Evolutionary conservation across 441 rosid genomes (phyloP).

Genomic region (Viola pubescens): DNA sequence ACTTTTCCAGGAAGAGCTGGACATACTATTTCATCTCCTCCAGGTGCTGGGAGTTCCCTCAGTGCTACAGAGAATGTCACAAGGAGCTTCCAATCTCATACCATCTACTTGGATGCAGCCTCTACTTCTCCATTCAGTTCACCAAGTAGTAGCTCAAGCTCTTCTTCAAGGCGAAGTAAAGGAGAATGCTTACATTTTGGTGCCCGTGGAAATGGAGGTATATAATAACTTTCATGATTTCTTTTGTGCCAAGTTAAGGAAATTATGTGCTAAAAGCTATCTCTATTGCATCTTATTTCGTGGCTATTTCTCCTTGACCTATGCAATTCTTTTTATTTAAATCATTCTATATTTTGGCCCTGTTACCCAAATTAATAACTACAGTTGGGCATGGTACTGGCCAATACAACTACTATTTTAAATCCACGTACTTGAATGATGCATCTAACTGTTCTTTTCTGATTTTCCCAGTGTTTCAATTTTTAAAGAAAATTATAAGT

Average conservation of each 20-base stretch:
- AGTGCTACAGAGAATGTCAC: constrained; percentile 35
- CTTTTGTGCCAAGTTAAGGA: not conserved
- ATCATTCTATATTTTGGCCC: no score
- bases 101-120: constrained; percentile 37
- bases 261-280: not conserved
- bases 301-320: no score
- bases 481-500: no score
- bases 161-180: constrained; percentile 38
- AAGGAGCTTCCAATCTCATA: constrained; percentile 46
- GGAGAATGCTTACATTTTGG: constrained; percentile 55
- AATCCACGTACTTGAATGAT: no score
- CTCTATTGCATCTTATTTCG: no score
- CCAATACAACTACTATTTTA: no score
- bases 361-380: no score
- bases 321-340: no score
- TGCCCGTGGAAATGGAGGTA: constrained; percentile 75
- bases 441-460: no score
- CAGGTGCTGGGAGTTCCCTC: constrained; percentile 40
- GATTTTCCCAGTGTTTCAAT: no score
- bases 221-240: constrained; percentile 5
- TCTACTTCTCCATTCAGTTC: constrained; percentile 35
- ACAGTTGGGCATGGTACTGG: no score
- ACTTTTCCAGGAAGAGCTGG: constrained; percentile 44
- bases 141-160: constrained; percentile 29
- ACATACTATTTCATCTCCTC: constrained; percentile 37